phyloP scores from a whole-genome alignment of 768 basidiomycete genomes.

The Lactarius sanguifluus region DNA sequence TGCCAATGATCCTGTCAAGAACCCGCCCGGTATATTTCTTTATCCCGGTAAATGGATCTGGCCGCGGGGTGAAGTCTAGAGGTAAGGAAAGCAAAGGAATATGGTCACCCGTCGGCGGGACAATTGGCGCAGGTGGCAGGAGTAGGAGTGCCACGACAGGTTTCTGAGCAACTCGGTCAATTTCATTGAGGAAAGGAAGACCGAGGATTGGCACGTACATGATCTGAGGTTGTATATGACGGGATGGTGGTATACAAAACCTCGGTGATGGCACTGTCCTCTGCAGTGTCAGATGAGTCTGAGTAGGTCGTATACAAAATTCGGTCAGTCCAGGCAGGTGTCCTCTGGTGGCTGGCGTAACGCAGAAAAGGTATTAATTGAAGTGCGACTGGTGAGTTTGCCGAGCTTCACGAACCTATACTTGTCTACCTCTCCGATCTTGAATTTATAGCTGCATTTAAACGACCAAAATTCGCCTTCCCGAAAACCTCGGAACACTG shows the following conservation, averaged over 20 bases:
- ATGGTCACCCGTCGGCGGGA: slow-evolving; percentile 31
- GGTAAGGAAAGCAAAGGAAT: slow-evolving; percentile 53
- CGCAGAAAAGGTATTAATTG: slow-evolving; percentile 4
- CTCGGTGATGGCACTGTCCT: slow-evolving; percentile 57
- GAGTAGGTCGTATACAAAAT: slow-evolving; percentile 79
- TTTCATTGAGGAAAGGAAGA: background rate
- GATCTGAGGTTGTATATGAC: slow-evolving; percentile 87
- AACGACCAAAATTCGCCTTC: slow-evolving; percentile 91
- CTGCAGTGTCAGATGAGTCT: slow-evolving; percentile 55
- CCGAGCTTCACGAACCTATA: slow-evolving; percentile 57
- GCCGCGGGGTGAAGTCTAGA: slow-evolving; percentile 46
- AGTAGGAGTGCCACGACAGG: slow-evolving; percentile 77
- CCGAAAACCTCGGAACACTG: slow-evolving; percentile 65
- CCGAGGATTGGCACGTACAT: slow-evolving; percentile 49
- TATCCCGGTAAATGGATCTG: slow-evolving; percentile 51
- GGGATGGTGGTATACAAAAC: slow-evolving; percentile 78
- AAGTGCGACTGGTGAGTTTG: slow-evolving; percentile 8
- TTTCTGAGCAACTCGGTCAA: slow-evolving; percentile 53
- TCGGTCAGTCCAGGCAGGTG: slow-evolving; percentile 92
- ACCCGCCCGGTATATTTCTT: slow-evolving; percentile 66
- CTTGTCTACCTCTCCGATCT: slow-evolving; percentile 75
- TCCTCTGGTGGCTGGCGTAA: slow-evolving; percentile 56
- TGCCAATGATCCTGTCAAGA: slow-evolving; percentile 74
- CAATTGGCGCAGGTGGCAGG: slow-evolving; percentile 46
- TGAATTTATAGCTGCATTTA: slow-evolving; percentile 87